Percentiles rank a stretch among this genome's conserved stretches.
Conservation (phyloP, 371 early-diverging fungal species). For the Mucor lusitanicus region DNA sequence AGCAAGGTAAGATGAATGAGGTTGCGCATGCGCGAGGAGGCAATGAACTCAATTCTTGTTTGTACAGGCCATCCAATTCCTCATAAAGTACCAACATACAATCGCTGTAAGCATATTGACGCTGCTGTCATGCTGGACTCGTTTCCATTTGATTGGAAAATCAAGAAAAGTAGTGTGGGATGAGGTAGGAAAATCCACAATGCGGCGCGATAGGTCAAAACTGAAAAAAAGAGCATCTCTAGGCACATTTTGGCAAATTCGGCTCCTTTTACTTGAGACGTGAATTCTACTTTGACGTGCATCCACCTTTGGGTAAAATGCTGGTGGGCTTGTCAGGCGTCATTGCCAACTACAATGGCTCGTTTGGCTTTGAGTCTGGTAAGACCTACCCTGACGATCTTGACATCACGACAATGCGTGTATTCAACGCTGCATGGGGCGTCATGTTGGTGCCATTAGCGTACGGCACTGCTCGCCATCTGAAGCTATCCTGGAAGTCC, state of each 20-base stretch:
- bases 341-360: conserved; percentile 88
- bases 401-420: conserved; percentile 91
- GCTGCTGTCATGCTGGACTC: conserved; percentile 65
- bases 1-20: not conserved
- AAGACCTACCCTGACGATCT: conserved; percentile 79
- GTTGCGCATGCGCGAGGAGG: not conserved
- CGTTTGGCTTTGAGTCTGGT: conserved; percentile 92
- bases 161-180: conserved; percentile 83
- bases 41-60: not conserved
- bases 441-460: conserved; percentile 92
- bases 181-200: conserved; percentile 40
- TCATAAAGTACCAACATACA: conserved; percentile 7
- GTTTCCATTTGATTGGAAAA: conserved; percentile 72
- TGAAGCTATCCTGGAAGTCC: conserved; percentile 66
- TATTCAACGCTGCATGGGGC: conserved; percentile 90
- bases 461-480: conserved; percentile 83
- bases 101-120: conserved; percentile 30
- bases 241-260: conserved; percentile 96
- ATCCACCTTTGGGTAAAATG: conserved; percentile 99
- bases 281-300: conserved; percentile 98
- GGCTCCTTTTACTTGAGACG: conserved; percentile 91
- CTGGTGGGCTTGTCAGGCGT: conserved; percentile 91
- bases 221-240: conserved; percentile 1
- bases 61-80: conserved; percentile 8
- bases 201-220: not conserved